phyloP scores from a whole-genome alignment of 208 protist genomes.

The Acanthamoeba royreba region DNA sequence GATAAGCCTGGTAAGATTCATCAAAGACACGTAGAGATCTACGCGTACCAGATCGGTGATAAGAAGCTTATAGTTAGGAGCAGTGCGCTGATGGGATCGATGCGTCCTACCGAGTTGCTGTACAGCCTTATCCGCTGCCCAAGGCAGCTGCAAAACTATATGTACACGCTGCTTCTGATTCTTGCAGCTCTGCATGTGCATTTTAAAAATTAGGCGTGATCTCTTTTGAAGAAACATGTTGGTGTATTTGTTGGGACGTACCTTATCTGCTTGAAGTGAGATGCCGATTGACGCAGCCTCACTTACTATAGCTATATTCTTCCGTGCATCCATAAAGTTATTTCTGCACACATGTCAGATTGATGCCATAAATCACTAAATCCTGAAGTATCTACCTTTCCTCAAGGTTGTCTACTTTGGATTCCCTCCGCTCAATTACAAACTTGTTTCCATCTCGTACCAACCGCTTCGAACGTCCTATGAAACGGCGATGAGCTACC shows the following conservation, averaged over 20 bases:
- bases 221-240: no score
- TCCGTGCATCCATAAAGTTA: background rate
- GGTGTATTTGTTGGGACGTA: no score
- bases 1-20: background rate
- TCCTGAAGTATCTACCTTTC: background rate
- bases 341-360: background rate
- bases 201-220: no score
- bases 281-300: constrained; percentile 38
- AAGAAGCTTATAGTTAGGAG: constrained; percentile 41
- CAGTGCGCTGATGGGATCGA: constrained; percentile 22
- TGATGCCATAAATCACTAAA: no score
- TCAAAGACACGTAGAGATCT: no score
- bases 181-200: background rate
- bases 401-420: background rate
- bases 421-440: background rate
- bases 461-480: background rate
- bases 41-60: constrained; percentile 49
- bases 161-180: constrained; percentile 49
- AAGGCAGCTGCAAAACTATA: constrained; percentile 51
- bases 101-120: constrained; percentile 51
- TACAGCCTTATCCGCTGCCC: constrained; percentile 56
- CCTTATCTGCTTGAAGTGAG: constrained; percentile 45
- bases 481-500: background rate
- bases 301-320: background rate
- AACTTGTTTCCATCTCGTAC: background rate